Evolutionary conservation across 2,329 filamentous ascomycete genomes (phyloP).

Genomic region (Lojkania enalia): DNA sequence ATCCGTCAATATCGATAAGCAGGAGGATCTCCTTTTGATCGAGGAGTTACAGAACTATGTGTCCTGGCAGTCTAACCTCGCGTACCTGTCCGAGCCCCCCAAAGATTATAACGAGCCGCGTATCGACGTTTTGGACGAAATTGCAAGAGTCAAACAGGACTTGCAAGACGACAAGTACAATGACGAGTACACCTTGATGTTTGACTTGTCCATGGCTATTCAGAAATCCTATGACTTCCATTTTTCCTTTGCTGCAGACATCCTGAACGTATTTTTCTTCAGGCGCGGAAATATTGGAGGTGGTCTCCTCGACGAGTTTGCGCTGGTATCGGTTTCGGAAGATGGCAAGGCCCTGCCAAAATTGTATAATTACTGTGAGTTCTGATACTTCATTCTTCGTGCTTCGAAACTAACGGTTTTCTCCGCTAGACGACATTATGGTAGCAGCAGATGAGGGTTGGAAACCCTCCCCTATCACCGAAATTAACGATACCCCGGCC

Average conservation of each 20-base stretch:
- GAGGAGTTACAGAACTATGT: constrained; percentile 25
- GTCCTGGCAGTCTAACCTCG: constrained; percentile 37
- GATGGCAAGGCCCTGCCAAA: constrained; percentile 34
- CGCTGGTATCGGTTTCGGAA: constrained; percentile 27
- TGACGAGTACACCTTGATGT: constrained; percentile 40
- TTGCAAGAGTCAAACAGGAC: constrained; percentile 27
- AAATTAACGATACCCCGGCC: constrained; percentile 36
- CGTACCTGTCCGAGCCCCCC: constrained; percentile 35
- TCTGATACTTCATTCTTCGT: background rate
- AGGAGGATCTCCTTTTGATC: constrained; percentile 21
- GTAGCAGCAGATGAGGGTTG: constrained; percentile 16
- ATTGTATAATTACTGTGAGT: constrained; percentile 30
- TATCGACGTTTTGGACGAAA: constrained; percentile 31
- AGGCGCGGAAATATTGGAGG: constrained; percentile 20
- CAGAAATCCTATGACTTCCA: constrained; percentile 39
- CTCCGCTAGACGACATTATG: constrained; percentile 22
- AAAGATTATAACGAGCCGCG: constrained; percentile 31
- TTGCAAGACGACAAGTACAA: constrained; percentile 28
- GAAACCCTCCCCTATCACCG: constrained; percentile 27
- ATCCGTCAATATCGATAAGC: constrained; percentile 29
- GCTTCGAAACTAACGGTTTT: background rate
- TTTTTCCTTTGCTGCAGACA: constrained; percentile 30
- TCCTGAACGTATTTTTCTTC: constrained; percentile 30
- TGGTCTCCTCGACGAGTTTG: constrained; percentile 20
- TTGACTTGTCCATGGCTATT: constrained; percentile 29